These are phyloP conservation scores for Closterium sp. DNA, from an alignment of 139 green algal species.

Conservation along the genomic window DNA sequence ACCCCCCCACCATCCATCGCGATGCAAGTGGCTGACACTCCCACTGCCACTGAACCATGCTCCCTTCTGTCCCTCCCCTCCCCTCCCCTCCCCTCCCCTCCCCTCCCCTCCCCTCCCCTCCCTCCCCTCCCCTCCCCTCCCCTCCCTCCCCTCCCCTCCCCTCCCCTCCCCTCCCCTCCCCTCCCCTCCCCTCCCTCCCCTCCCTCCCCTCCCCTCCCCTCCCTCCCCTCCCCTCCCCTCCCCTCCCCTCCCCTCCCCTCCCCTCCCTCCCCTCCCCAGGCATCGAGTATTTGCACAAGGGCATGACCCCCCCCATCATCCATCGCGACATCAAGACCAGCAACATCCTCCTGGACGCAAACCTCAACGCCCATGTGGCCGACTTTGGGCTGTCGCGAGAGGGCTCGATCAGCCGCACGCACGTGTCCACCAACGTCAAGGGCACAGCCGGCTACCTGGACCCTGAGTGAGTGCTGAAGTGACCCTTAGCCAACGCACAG, in stretches of 20 bases:
- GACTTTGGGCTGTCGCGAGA: constrained; percentile 52
- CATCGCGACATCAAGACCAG: constrained; percentile 54
- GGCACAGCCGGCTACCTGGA: constrained; percentile 38
- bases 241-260: neutral
- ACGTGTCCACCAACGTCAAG: constrained; percentile 46
- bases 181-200: too few species aligned
- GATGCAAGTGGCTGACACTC: too few species aligned
- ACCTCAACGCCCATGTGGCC: constrained; percentile 37
- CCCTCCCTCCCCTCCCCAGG: neutral
- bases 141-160: neutral
- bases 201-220: too few species aligned
- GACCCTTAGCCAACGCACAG: too few species aligned
- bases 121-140: neutral
- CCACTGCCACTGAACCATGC: too few species aligned
- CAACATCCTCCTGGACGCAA: constrained; percentile 48
- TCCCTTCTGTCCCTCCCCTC: too few species aligned
- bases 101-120: too few species aligned
- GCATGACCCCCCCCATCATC: constrained; percentile 37
- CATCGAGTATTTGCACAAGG: constrained; percentile 42
- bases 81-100: too few species aligned
- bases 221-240: neutral
- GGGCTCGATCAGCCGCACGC: neutral
- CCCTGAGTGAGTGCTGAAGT: constrained; percentile 22
- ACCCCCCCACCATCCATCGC: constrained; percentile 42
- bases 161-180: too few species aligned